Percentiles rank a stretch among this genome's conserved stretches.
Conservation (phyloP, 2,329 filamentous ascomycete species). For the Talaromyces albobiverticillius region DNA sequence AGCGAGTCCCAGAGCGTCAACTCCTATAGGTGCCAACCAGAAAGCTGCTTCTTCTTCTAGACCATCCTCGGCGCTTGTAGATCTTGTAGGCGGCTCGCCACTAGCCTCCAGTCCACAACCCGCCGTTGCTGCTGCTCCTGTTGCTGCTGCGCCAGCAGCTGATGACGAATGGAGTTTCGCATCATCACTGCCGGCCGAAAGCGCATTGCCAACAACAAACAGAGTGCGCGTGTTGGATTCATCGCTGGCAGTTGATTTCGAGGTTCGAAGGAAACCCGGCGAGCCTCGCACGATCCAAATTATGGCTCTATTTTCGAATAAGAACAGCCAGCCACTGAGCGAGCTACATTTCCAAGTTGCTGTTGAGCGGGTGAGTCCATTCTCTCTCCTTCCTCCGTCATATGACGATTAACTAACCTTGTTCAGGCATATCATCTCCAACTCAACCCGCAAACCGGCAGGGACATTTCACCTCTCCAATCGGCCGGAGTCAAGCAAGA, state of each 20-base stretch:
- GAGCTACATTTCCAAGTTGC: conserved; percentile 89
- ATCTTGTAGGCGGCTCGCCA: conserved; percentile 14
- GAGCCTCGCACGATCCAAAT: conserved; percentile 63
- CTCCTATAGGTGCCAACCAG: conserved; percentile 33
- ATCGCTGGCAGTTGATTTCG: conserved; percentile 69
- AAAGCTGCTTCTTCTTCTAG: conserved; percentile 16
- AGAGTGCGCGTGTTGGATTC: conserved; percentile 68
- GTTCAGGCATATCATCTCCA: conserved; percentile 72
- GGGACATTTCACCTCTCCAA: conserved; percentile 67
- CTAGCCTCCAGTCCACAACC: conserved; percentile 13
- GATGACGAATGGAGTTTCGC: conserved; percentile 96
- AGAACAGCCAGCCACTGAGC: conserved; percentile 64
- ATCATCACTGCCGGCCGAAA: conserved; percentile 69
- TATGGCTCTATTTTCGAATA: conserved; percentile 80
- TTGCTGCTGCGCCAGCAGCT: conserved; percentile 19
- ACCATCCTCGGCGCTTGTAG: conserved; percentile 11
- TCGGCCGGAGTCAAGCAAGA: conserved; percentile 77
- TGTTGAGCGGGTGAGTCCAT: conserved; percentile 73
- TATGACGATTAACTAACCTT: background rate
- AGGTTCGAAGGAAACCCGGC: conserved; percentile 58
- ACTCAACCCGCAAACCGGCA: conserved; percentile 80
- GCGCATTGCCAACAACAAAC: conserved; percentile 58
- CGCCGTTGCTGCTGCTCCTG: conserved; percentile 13
- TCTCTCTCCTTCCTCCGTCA: conserved; percentile 1
- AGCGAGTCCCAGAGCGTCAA: conserved; percentile 48